These are phyloP conservation scores for Salix arbutifolia DNA, from an alignment of 345 rosid species.

Conservation along the genomic window DNA sequence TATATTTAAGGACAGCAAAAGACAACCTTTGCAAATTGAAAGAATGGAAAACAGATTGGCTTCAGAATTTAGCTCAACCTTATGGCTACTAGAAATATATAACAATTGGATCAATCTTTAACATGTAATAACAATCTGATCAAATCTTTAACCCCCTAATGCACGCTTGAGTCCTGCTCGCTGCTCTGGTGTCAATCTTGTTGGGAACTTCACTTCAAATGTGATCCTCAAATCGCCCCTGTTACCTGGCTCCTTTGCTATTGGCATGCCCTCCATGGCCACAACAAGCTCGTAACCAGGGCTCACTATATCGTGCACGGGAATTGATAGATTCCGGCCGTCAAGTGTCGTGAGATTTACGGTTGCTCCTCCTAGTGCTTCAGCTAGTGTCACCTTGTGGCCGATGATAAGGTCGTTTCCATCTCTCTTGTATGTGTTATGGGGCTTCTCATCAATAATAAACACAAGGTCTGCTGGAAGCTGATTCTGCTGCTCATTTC, in stretches of 20 bases:
- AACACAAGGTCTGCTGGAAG: conserved; percentile 90
- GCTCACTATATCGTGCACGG: conserved; percentile 62
- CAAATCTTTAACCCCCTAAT: conserved; percentile 45
- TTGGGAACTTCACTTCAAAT: conserved; percentile 86
- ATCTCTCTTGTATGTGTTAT: conserved; percentile 63
- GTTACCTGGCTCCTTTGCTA: conserved; percentile 69
- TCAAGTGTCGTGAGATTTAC: conserved; percentile 59
- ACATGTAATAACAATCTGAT: neutral
- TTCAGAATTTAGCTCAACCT: neutral
- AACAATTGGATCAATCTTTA: too few relatives aligned
- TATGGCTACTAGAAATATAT: neutral
- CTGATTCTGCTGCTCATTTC: conserved; percentile 83
- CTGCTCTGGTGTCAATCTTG: conserved; percentile 62
- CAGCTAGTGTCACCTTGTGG: conserved; percentile 58
- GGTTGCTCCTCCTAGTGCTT: conserved; percentile 77
- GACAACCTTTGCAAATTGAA: neutral
- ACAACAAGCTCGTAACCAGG: conserved; percentile 83
- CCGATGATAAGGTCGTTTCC: conserved; percentile 69
- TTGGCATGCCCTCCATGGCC: conserved; percentile 87
- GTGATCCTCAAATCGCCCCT: conserved; percentile 70
- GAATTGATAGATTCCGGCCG: conserved; percentile 54
- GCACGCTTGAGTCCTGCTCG: conserved; percentile 70
- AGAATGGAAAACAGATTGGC: neutral
- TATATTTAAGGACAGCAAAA: neutral
- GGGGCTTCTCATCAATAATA: conserved; percentile 80